These are phyloP conservation scores for Fusarium sp. DNA, from an alignment of 2,329 filamentous ascomycete species.

Conservation along the genomic window DNA sequence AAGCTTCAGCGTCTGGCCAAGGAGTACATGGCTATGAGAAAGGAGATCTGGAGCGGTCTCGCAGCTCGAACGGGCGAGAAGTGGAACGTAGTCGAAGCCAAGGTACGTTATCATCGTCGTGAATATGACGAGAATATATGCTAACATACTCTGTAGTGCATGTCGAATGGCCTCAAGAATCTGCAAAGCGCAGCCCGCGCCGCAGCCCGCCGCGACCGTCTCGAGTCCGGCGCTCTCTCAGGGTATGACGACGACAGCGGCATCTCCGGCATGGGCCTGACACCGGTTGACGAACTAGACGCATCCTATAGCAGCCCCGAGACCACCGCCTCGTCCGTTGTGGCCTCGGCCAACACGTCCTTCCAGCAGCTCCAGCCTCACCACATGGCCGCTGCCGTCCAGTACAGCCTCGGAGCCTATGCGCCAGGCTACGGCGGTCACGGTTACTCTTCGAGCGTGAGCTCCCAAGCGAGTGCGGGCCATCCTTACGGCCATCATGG, in stretches of 20 bases:
- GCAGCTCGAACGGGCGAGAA: conserved; percentile 81
- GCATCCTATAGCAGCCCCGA: conserved; percentile 66
- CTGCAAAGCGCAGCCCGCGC: conserved; percentile 75
- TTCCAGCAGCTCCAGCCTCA: conserved; percentile 44
- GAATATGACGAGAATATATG: accelerated
- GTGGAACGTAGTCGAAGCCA: conserved; percentile 76
- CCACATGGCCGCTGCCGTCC: conserved; percentile 32
- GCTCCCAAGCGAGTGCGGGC: conserved; percentile 55
- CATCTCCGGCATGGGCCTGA: conserved; percentile 69
- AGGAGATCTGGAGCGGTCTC: conserved; percentile 82
- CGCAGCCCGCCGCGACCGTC: conserved; percentile 71
- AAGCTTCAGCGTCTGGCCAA: conserved; percentile 79
- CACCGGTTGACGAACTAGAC: conserved; percentile 67
- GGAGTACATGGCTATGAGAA: conserved; percentile 81
- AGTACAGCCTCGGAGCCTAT: conserved; percentile 40
- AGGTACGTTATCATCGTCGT: conserved; percentile 54
- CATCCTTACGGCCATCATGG: conserved; percentile 47
- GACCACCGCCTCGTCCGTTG: conserved; percentile 55
- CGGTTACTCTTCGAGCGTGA: conserved; percentile 65
- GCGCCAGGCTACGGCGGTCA: conserved; percentile 44
- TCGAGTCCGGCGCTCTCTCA: conserved; percentile 55
- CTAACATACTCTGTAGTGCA: conserved; percentile 65
- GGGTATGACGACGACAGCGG: conserved; percentile 76
- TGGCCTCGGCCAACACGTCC: conserved; percentile 49
- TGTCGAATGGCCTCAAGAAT: conserved; percentile 85